Evolutionary conservation across 1,284 basidiomycete genomes (phyloP).

Genomic region (Tilletia setariae): DNA sequence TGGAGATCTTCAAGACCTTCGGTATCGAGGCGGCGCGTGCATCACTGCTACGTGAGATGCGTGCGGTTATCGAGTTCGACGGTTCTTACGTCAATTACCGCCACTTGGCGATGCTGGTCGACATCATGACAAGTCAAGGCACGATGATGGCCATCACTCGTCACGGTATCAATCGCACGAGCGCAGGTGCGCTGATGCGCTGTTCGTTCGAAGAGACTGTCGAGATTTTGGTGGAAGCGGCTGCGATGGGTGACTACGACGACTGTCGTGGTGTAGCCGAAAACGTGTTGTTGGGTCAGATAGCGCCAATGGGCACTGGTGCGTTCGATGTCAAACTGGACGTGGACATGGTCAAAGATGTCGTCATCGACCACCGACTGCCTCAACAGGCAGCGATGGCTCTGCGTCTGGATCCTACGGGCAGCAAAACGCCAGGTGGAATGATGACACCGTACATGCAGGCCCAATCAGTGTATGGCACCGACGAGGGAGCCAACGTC

Average conservation of each 20-base stretch:
- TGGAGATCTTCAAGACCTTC: constrained; percentile 91
- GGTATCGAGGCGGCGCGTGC: constrained; percentile 96
- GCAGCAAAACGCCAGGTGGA: constrained; percentile 48
- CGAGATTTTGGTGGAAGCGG: constrained; percentile 97
- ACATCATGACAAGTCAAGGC: constrained; percentile 97
- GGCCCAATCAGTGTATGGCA: constrained; percentile 64
- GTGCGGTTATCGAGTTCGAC: constrained; percentile 88
- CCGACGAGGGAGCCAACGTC: constrained; percentile 69
- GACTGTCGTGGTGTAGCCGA: constrained; percentile 97
- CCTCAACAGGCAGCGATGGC: constrained; percentile 63
- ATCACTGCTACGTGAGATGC: constrained; percentile 84
- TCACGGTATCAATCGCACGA: constrained; percentile 94
- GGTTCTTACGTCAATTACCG: constrained; percentile 99
- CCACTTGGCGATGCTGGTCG: constrained; percentile 89
- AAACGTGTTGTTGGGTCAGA: constrained; percentile 97
- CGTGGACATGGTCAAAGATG: constrained; percentile 97
- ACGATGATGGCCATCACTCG: constrained; percentile 97
- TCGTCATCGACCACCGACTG: constrained; percentile 91
- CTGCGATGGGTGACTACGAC: constrained; percentile 94
- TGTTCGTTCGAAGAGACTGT: constrained; percentile 99
- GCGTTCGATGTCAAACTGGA: constrained; percentile 94
- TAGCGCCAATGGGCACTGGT: constrained; percentile 71
- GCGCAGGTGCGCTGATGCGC: constrained; percentile 75
- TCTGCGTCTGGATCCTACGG: constrained; percentile 36
- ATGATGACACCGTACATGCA: constrained; percentile 60